These are phyloP conservation scores for Diaporthe amygdali DNA, from an alignment of 2,329 filamentous ascomycete species.

Conservation along the genomic window DNA sequence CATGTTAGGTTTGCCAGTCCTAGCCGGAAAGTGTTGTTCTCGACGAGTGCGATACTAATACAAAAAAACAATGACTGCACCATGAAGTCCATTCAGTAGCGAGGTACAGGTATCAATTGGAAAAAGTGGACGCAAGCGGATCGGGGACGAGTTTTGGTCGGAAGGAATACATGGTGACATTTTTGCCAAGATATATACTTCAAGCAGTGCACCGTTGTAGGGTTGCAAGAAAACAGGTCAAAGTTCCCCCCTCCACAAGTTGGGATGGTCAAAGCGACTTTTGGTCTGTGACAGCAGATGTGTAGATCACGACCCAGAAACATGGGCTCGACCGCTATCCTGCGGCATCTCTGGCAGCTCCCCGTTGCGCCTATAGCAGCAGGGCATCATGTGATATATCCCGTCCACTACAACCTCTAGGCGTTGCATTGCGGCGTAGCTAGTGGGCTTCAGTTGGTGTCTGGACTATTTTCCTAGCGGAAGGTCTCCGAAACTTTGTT, in stretches of 20 bases:
- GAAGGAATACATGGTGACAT: background rate
- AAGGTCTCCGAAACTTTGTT: conserved; percentile 15
- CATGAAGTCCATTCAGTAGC: background rate
- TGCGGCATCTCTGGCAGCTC: background rate
- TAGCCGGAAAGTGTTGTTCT: too few species aligned
- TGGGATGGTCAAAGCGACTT: conserved; percentile 2
- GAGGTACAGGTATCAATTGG: background rate
- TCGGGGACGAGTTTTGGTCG: background rate
- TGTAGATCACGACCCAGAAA: background rate
- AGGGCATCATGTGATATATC: background rate
- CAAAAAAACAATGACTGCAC: background rate
- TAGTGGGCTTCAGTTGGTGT: conserved; percentile 10
- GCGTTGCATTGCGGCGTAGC: conserved; percentile 4
- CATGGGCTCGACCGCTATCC: background rate
- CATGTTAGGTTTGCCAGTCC: background rate
- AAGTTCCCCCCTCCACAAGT: background rate
- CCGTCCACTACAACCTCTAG: background rate
- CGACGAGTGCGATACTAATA: background rate
- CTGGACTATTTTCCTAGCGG: conserved; percentile 1
- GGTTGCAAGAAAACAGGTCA: background rate
- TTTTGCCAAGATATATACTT: background rate
- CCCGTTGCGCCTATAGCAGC: background rate
- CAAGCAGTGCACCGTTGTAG: background rate
- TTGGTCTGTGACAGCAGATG: conserved; percentile 3
- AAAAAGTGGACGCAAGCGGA: background rate